Conservation (phyloP, 2,329 filamentous ascomycete genomes). For the Mollisia scopiformis region DNA sequence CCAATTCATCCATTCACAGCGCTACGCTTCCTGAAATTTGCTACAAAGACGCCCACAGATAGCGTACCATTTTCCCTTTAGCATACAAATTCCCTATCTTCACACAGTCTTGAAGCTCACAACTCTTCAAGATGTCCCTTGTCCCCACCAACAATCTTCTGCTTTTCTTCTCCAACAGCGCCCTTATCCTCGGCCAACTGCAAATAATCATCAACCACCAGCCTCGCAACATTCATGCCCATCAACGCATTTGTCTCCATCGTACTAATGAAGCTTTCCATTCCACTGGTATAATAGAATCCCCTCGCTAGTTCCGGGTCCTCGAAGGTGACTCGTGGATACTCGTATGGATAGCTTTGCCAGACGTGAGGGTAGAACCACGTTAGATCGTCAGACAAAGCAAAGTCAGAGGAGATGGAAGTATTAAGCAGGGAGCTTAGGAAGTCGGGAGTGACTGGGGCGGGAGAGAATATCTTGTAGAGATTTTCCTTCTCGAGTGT, state of each 20-base stretch:
- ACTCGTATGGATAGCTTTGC: conserved; percentile 82
- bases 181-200: conserved; percentile 21
- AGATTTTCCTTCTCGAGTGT: conserved; percentile 57
- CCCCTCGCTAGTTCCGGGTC: conserved; percentile 69
- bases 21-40: no score
- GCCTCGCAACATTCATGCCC: conserved; percentile 80
- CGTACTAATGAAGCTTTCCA: conserved; percentile 93
- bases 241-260: conserved; percentile 97
- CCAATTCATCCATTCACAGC: no score
- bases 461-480: conserved; percentile 68
- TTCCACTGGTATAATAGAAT: conserved; percentile 73
- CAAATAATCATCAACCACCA: conserved; percentile 66
- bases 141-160: conserved; percentile 1
- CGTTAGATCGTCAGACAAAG: conserved; percentile 51
- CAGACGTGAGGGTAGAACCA: conserved; percentile 82
- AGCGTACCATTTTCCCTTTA: no score
- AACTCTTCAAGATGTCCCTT: conserved; percentile 8
- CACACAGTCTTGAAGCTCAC: neutral
- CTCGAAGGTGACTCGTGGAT: conserved; percentile 87
- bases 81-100: neutral
- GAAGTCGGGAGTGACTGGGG: conserved; percentile 54
- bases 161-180: neutral
- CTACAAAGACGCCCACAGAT: no score
- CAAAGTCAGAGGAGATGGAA: neutral
- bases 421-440: conserved; percentile 54